Evolutionary conservation across 345 rosid species (phyloP), one percentile per base, ranked within the genome.

Genomic region (Draba incana): DNA sequence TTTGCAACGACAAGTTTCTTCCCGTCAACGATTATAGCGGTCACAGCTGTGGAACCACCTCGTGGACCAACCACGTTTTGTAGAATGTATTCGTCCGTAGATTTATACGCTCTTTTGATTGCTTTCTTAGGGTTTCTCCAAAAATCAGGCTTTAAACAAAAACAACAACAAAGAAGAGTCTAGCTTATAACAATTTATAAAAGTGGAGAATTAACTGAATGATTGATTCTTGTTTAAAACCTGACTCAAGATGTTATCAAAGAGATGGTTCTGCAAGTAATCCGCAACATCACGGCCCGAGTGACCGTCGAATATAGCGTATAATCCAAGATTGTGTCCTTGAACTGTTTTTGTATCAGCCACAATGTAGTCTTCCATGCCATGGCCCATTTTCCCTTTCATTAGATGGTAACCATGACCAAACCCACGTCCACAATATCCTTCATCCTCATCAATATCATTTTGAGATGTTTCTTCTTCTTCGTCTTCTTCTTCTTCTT

Each of bases 281-380:
- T 74, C 69, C 0, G 88, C 86, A 39, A 81, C 89, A 53, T 76
- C 59, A 37, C 58, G 57, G 38, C 89, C 84, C 4, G 79, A 81
- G 54, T 84, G 89, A 6, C 87, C 86, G 23, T 86, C 80, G 30
- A 83, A 86, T 41, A 86, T 84, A 4, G 88, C 90, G 72, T 81
- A 79, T 12, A 83, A 57, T 1, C 83, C 82, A 24, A 86, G 35
- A 1, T 78, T 69, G 64, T 83, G 76, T 6, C 81, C 84, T 2
- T 79, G 31, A 5, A 64, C 47, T 2, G 72, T 43, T 54, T 78
- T 78, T 8, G 42, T 77, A 57, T 86, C 79, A 16, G 81, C 82
- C 1, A 83, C 83, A 13, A 81, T 69, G 70, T 66, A 81, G 51
- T 86, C 90, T 81, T 83, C 85, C 86, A 83, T 83, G 39, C 72